Evolutionary conservation across 2,329 filamentous ascomycete genomes (phyloP).

Genomic region (Talaromyces sp.): DNA sequence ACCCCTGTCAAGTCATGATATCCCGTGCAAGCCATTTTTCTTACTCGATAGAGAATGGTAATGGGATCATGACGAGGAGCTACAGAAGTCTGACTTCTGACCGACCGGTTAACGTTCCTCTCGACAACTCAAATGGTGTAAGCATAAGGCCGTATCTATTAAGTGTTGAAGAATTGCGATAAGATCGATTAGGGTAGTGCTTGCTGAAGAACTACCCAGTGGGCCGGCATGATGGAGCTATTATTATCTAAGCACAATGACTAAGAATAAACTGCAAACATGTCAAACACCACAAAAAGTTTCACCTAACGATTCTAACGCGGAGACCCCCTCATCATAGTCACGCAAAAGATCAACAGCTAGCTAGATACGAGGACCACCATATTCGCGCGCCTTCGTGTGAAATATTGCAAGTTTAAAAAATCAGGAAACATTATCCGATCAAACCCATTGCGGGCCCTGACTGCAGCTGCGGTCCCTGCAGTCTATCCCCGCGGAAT

Average conservation of each 20-base stretch:
- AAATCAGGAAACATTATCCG: neutral
- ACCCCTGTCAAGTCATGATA: neutral
- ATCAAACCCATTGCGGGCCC: neutral
- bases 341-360: neutral
- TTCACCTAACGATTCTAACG: neutral
- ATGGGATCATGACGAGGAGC: neutral
- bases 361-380: neutral
- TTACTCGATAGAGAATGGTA: conserved; percentile 8
- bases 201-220: neutral
- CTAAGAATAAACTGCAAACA: conserved; percentile 4
- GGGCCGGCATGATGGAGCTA: neutral
- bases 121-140: neutral
- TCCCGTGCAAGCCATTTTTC: neutral
- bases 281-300: conserved; percentile 21
- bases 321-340: neutral
- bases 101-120: neutral
- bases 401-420: neutral
- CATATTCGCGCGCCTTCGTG: neutral
- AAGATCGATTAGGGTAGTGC: neutral
- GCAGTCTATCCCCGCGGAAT: conserved; percentile 19
- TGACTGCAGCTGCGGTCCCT: neutral
- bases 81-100: neutral
- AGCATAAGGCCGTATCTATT: too few relatives aligned
- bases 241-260: conserved; percentile 16
- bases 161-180: neutral